Evolutionary conservation across 345 rosid species (phyloP), one percentile per base, ranked within the genome.

Genomic region (Dovyalis caffra): DNA sequence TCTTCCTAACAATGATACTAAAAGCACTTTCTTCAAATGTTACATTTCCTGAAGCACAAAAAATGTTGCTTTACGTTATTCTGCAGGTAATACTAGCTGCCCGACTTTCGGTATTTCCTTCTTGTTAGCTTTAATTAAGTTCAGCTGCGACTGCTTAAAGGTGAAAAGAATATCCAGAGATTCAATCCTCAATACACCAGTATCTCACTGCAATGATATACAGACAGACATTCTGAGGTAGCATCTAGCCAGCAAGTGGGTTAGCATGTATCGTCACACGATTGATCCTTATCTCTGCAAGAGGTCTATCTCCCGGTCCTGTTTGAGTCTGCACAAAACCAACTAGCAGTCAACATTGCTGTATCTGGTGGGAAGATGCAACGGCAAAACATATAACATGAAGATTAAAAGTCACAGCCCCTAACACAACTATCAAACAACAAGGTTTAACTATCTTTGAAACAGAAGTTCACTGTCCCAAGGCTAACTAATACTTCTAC

Each of bases 261-360:
- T 95, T 95, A 63, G 99, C 99, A 70, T 95, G 99, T 79, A 90
- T 87, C 0, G 99, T 93, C 70, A 95, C 91, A 11, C 98, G 97
- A 82, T 95, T 95, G 74, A 95, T 77, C 83, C 99, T 87, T 74
- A 95, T 91, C 88, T 95, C 99, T 4, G 99, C 99, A 63, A 91
- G 98, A 31, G 99, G 99, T 73, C 94, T 81, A 83, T 95, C 97
- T 37, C 99, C 93, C 1, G 91, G 71, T 45, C 98, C 98, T 20
- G 90, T 93, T 81, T 70, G 98, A 65, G 98, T 91, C 99, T 95
- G 93, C 87, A 37, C 58, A 68, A 82, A 23, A 45, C 11, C 67
- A 45, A 64, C 65, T 38, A 34, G 25, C 28, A 34, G 51, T 74
- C 40, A 70, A 26, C 21, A 15, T 74, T 26, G 34, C 29, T 37